Evolutionary conservation across 306 rosid genomes (phyloP), one percentile per base, ranked within the genome.

Genomic region (Rosa lucieae): DNA sequence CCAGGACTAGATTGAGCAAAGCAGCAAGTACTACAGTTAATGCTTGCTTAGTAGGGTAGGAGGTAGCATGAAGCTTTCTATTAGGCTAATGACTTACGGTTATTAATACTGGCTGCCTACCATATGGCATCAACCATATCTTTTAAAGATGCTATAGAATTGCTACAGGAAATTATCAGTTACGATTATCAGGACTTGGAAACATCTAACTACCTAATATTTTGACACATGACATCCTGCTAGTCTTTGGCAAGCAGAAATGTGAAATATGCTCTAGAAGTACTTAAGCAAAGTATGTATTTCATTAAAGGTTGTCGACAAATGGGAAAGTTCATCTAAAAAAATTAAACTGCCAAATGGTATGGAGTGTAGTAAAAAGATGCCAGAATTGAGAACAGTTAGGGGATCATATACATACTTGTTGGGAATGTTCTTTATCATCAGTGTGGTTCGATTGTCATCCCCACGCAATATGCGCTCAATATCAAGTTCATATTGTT

Each of bases 341-440:
- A 14, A 11, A 70, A 47, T 44, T 7, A 7, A 71, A 15, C 70
- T 37, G 70, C 70, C 46, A 66, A 15, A 66, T 17, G 46, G 23
- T 17, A 35, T 9, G 2, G 76, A 11, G n/a, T 10, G 65, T 29
- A 58, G 5, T 58, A 9, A 53, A 56, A 70, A 56, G 44, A 15
- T 40, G 47, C 63, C 63, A 58, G 65, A 81, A 82, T 72, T 4
- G 40, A 11, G 51, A 81, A 76, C n/a, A 44, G 53, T 62, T 69
- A 59, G 49, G 55, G 78, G 76, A 75, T 42, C 76, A 81, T 56
- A 48, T 35, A 68, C 91, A 51, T 90, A 92, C 97, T 92, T 92
- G 86, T 92, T 92, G 67, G 97, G 97, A 79, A 92, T 92, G 79
- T 92, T 92, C 85, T 92, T 92, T 61, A 92, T 90, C 97, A 92